Percentiles rank a stretch among this genome's conserved stretches.
Conservation (phyloP, 148 eudicot species). For the Rhododendron vialii region DNA sequence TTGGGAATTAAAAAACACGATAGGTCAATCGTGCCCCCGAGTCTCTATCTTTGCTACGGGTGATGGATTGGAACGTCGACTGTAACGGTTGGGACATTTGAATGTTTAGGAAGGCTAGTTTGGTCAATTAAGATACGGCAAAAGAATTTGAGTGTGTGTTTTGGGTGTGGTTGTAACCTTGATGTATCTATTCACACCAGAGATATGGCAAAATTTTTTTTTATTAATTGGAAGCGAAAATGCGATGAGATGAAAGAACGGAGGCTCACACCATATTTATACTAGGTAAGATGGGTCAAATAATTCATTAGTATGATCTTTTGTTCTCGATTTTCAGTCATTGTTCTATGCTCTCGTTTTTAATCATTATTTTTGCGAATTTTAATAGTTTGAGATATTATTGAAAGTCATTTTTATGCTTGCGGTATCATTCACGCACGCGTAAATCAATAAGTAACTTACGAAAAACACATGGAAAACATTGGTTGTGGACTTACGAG, state of each 20-base stretch:
- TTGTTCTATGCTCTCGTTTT: no score
- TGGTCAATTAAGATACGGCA: neutral
- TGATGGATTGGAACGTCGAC: neutral
- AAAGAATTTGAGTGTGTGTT: no score
- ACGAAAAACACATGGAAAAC: neutral
- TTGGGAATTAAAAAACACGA: neutral
- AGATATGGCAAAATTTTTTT: no score
- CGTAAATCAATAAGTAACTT: neutral
- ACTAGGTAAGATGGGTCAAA: neutral
- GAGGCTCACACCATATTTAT: neutral
- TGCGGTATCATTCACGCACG: neutral
- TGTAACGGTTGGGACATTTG: neutral
- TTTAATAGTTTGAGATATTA: neutral
- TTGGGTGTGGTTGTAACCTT: no score
- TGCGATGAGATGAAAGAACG: neutral
- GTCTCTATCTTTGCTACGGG: neutral
- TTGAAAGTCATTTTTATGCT: neutral
- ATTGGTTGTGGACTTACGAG: neutral
- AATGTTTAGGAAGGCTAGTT: neutral
- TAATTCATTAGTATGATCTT: no score
- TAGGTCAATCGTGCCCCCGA: neutral
- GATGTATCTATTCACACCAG: no score
- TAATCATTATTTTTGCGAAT: neutral
- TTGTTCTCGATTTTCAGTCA: neutral
- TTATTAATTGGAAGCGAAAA: no score